These are phyloP conservation scores for Cladosporium oxysporum DNA, from an alignment of 2,329 filamentous ascomycete genomes.

Conservation along the genomic window DNA sequence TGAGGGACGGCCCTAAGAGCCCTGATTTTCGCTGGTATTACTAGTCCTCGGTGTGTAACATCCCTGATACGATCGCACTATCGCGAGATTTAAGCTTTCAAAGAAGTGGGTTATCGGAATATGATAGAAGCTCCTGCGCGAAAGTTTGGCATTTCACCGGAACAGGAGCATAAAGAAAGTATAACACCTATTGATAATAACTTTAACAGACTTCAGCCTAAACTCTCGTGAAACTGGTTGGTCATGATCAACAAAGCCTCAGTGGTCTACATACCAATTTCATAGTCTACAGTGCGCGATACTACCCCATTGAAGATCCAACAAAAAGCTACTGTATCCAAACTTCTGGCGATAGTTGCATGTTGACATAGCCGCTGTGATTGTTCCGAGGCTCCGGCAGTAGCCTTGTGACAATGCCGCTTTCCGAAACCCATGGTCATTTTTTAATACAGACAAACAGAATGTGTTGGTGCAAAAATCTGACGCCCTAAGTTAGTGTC, in stretches of 20 bases:
- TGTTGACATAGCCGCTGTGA: neutral
- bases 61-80: neutral
- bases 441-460: neutral
- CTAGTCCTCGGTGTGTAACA: slow-evolving; percentile 20
- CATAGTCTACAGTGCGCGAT: neutral
- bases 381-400: neutral
- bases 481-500: neutral
- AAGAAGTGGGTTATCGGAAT: neutral
- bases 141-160: neutral
- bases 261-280: neutral
- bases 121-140: neutral
- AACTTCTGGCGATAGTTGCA: neutral
- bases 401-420: neutral
- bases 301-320: neutral
- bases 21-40: slow-evolving; percentile 49
- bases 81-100: neutral
- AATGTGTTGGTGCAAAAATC: slow-evolving; percentile 1
- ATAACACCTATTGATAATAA: neutral
- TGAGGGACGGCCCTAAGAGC: slow-evolving; percentile 47
- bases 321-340: neutral
- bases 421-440: neutral
- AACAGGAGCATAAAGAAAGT: neutral
- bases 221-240: neutral
- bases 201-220: neutral
- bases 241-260: neutral